Evolutionary conservation across 108 stramenopile species (phyloP).

Genomic region (Fragilaria radians): DNA sequence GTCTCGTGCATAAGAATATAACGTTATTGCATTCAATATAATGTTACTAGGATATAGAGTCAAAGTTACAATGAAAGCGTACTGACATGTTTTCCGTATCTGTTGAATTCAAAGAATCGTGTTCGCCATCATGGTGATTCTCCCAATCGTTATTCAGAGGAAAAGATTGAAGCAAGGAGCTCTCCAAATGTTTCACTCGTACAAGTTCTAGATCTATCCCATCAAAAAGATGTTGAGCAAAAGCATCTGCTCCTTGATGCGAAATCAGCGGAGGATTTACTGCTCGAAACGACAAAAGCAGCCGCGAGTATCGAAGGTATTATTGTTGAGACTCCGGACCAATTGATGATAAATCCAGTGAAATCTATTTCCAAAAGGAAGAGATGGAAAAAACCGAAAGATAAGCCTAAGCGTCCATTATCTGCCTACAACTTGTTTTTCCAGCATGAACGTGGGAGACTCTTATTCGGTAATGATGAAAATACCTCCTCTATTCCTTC

Average conservation of each 20-base stretch:
- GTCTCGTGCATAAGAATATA: background rate
- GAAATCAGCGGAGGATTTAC: background rate
- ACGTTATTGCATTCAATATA: background rate
- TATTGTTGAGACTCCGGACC: background rate
- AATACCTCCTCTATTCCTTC: background rate
- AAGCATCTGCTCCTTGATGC: background rate
- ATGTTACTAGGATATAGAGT: too few relatives aligned
- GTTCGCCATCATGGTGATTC: background rate
- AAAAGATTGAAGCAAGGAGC: background rate
- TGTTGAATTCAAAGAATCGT: background rate
- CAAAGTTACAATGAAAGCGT: too few relatives aligned
- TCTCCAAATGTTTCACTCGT: background rate
- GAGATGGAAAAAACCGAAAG: constrained; percentile 52
- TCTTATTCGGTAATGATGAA: constrained; percentile 9
- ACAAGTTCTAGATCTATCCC: background rate
- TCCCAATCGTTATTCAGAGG: background rate
- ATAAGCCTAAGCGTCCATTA: constrained; percentile 42
- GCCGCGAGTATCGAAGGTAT: background rate
- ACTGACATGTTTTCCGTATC: too few relatives aligned
- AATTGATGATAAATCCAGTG: background rate
- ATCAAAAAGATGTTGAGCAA: background rate
- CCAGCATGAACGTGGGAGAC: constrained; percentile 22
- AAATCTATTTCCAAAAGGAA: constrained; percentile 3
- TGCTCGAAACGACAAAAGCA: background rate
- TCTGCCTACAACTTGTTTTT: constrained; percentile 55